These are phyloP conservation scores for Leccinum uliginosum DNA, from an alignment of 768 basidiomycete species.

Conservation along the genomic window DNA sequence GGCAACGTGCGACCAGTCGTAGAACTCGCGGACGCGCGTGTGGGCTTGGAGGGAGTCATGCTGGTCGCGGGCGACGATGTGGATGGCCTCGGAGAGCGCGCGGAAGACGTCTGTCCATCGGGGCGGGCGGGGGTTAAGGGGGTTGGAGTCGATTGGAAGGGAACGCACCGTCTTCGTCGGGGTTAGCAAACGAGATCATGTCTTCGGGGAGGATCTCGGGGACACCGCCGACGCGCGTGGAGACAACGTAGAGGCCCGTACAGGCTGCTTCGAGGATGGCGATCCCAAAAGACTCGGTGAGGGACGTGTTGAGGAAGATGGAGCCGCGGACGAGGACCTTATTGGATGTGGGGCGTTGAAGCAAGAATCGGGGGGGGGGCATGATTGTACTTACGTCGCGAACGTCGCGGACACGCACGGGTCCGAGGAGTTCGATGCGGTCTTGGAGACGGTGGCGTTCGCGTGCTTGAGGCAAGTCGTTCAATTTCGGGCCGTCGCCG, in stretches of 20 bases:
- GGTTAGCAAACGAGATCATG: constrained; percentile 93
- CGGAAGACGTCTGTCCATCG: constrained; percentile 66
- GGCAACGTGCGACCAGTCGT: constrained; percentile 81
- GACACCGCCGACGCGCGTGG: constrained; percentile 91
- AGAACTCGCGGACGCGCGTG: constrained; percentile 73
- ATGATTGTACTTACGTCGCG: constrained; percentile 49
- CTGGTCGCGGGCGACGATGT: constrained; percentile 56
- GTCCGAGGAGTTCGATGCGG: constrained; percentile 83
- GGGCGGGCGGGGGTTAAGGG: no score
- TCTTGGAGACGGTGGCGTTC: constrained; percentile 89
- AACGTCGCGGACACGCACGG: constrained; percentile 80
- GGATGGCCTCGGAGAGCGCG: constrained; percentile 77
- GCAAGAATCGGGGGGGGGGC: neutral
- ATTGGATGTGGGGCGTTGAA: neutral
- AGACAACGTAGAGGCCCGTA: constrained; percentile 89
- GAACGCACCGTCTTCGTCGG: constrained; percentile 84
- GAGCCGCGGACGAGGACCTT: constrained; percentile 88
- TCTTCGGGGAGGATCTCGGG: constrained; percentile 92
- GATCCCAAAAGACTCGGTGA: constrained; percentile 96
- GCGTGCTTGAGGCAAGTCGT: constrained; percentile 92
- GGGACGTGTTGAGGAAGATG: constrained; percentile 92
- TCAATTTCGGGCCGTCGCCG: constrained; percentile 92
- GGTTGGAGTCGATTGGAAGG: neutral
- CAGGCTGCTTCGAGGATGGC: constrained; percentile 97
- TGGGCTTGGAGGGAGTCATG: constrained; percentile 80